Conservation (phyloP, 2,329 filamentous ascomycete genomes). For the Ophiostoma sp. region DNA sequence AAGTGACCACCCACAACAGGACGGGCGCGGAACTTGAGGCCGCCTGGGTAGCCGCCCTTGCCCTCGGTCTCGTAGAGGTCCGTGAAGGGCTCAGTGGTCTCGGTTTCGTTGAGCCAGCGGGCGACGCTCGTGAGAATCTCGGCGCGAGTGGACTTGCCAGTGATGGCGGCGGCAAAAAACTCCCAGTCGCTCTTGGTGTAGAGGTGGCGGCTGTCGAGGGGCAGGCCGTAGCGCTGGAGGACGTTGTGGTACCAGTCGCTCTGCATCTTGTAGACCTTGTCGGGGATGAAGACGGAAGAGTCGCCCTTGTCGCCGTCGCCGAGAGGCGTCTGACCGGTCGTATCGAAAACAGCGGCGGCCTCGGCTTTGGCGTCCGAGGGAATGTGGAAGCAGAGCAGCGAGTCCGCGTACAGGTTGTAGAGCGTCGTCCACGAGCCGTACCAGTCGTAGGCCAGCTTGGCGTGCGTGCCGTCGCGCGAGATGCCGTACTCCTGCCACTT, state of each 20-base stretch:
- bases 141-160: slow-evolving; percentile 64
- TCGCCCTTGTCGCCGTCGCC: slow-evolving; percentile 32
- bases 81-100: slow-evolving; percentile 72
- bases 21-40: slow-evolving; percentile 73
- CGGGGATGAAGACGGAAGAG: slow-evolving; percentile 62
- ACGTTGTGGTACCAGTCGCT: slow-evolving; percentile 79
- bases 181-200: slow-evolving; percentile 93
- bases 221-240: slow-evolving; percentile 78
- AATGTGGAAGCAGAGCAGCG: slow-evolving; percentile 40
- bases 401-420: slow-evolving; percentile 72
- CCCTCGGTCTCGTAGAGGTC: slow-evolving; percentile 83
- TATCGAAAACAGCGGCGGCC: neutral
- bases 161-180: slow-evolving; percentile 81
- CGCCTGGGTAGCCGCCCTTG: slow-evolving; percentile 70
- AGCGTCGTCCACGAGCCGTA: slow-evolving; percentile 76
- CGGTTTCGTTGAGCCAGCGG: slow-evolving; percentile 80
- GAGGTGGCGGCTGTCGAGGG: slow-evolving; percentile 77
- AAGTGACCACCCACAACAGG: slow-evolving; percentile 87
- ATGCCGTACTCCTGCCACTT: slow-evolving; percentile 70
- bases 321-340: slow-evolving; percentile 22
- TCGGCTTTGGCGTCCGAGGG: neutral
- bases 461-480: slow-evolving; percentile 66
- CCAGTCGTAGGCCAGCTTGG: slow-evolving; percentile 74
- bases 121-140: slow-evolving; percentile 75
- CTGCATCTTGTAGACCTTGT: slow-evolving; percentile 74